These are phyloP conservation scores for Tillandsia leiboldiana DNA, from an alignment of 176 grass and related monocot species.

Conservation along the genomic window DNA sequence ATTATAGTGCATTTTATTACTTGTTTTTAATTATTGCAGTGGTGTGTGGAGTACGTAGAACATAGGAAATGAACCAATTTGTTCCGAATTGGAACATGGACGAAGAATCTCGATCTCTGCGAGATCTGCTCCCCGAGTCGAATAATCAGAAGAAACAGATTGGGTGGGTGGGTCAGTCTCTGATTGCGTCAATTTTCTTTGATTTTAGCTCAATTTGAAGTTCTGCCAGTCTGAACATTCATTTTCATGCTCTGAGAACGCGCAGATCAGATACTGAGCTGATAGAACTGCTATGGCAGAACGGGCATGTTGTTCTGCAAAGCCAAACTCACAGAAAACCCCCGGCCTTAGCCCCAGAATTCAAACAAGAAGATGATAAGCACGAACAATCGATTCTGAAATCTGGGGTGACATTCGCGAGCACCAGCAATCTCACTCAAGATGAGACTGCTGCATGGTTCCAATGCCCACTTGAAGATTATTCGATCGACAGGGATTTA, in stretches of 20 bases:
- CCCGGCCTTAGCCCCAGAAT: neutral
- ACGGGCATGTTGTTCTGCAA: slow-evolving; percentile 54
- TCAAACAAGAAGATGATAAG: slow-evolving; percentile 1
- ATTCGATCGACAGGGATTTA: slow-evolving; percentile 50
- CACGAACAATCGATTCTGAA: slow-evolving; percentile 3
- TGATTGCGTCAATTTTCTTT: too few species aligned
- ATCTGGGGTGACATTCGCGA: neutral
- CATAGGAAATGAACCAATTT: neutral
- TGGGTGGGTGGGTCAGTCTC: neutral
- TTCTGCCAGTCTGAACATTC: too few species aligned
- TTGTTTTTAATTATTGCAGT: too few species aligned
- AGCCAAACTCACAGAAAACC: slow-evolving; percentile 31
- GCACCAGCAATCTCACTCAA: slow-evolving; percentile 30
- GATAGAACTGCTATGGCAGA: slow-evolving; percentile 75
- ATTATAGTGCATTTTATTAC: too few species aligned
- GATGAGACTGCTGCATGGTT: slow-evolving; percentile 41
- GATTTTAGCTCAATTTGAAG: too few species aligned
- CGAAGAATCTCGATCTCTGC: neutral
- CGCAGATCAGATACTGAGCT: slow-evolving; percentile 52
- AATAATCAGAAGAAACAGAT: neutral
- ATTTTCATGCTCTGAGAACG: neutral
- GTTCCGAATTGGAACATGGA: neutral
- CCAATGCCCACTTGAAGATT: slow-evolving; percentile 30
- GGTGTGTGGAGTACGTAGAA: neutral
- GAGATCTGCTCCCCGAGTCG: neutral